Evolutionary conservation across 2,329 filamentous ascomycete species (phyloP).

Genomic region (Thielaviopsis punctulata): DNA sequence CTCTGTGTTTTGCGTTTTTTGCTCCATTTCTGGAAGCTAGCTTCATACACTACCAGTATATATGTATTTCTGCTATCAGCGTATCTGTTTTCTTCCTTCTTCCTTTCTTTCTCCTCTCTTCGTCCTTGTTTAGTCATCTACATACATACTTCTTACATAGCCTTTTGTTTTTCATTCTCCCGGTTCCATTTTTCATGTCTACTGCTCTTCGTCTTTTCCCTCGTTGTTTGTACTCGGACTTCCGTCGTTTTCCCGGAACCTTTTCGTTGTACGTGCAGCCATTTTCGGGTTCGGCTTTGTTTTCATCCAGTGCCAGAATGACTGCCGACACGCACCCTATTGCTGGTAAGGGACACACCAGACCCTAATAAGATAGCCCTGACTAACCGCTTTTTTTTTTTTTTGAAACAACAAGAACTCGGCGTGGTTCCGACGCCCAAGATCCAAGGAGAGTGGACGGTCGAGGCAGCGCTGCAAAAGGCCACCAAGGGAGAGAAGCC

Average conservation of each 20-base stretch:
- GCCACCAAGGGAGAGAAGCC: conserved; percentile 22
- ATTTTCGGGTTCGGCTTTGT: neutral
- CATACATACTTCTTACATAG: neutral
- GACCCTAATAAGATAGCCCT: neutral
- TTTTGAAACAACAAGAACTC: conserved; percentile 12
- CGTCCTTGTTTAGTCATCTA: neutral
- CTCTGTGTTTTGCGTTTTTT: too few species aligned
- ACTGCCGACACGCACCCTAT: neutral
- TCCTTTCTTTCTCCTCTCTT: neutral
- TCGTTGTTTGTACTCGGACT: neutral
- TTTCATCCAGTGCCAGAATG: conserved; percentile 1
- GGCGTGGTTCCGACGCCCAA: conserved; percentile 15
- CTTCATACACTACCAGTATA: too few species aligned
- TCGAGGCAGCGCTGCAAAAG: conserved; percentile 14
- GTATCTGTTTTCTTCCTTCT: too few species aligned
- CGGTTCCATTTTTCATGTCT: neutral
- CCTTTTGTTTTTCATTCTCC: neutral
- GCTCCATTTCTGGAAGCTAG: too few species aligned
- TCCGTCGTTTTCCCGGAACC: neutral
- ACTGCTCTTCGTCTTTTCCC: neutral
- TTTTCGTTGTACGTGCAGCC: neutral
- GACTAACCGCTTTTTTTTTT: neutral
- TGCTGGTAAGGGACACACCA: neutral
- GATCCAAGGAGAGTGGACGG: conserved; percentile 16
- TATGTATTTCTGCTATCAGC: too few species aligned